A percentile compares a stretch with the other conserved stretches of the same genome.
These are phyloP conservation scores for Paramecium pentaurelia DNA, from an alignment of 73 alveolate species.

Conservation along the genomic window DNA sequence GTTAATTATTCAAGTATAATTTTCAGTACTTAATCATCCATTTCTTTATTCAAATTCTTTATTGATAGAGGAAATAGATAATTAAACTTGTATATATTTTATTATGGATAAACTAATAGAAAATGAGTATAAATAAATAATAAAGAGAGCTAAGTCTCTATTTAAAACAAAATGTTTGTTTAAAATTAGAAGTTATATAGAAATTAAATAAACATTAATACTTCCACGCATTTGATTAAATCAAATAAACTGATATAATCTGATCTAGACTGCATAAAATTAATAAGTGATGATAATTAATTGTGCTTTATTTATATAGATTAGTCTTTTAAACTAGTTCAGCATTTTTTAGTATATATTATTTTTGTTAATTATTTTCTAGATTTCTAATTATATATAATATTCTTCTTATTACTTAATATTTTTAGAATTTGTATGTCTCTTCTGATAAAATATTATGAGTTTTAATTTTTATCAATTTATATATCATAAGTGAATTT, in stretches of 20 bases:
- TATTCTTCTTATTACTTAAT: no score
- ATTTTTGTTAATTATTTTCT: not conserved
- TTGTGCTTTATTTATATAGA: not conserved
- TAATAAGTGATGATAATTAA: not conserved
- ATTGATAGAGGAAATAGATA: not conserved
- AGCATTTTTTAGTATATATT: not conserved
- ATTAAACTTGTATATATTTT: not conserved
- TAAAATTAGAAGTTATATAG: not conserved
- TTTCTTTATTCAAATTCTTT: not conserved
- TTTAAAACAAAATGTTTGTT: not conserved
- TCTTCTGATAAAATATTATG: no score
- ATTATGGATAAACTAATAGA: not conserved
- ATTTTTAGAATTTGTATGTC: no score
- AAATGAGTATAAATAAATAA: not conserved
- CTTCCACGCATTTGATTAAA: not conserved
- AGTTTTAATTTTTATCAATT: no score
- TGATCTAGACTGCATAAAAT: not conserved
- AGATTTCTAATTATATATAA: not conserved
- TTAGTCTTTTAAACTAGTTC: not conserved
- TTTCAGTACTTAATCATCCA: not conserved
- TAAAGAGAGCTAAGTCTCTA: not conserved
- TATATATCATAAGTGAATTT: no score
- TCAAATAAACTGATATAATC: not conserved
- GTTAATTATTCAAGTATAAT: not conserved
- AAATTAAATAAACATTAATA: not conserved